phyloP scores from a whole-genome alignment of 108 stramenopile genomes.

The Fragilaria radians region DNA sequence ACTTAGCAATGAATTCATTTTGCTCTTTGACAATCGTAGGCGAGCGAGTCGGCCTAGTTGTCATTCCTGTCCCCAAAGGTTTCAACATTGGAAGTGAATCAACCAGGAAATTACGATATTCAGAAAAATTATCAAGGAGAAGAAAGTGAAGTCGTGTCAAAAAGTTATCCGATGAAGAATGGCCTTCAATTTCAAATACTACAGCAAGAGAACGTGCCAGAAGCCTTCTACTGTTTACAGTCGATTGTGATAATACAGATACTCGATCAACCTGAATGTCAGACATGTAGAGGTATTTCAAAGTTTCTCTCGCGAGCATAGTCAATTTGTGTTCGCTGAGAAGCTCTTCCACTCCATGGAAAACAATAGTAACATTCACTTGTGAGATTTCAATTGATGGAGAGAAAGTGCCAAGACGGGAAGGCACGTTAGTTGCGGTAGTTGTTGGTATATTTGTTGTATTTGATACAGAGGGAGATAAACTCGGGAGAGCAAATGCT shows the following conservation, averaged over 20 bases:
- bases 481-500: no score
- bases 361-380: background rate
- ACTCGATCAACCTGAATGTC: background rate
- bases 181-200: background rate
- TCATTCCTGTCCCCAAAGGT: background rate
- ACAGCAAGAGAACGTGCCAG: background rate
- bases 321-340: background rate
- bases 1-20: background rate
- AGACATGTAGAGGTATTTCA: background rate
- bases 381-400: no score
- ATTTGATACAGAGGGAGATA: no score
- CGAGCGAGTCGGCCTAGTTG: background rate
- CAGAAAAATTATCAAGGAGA: background rate
- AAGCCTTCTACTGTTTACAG: background rate
- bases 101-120: background rate
- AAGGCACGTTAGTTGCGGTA: no score
- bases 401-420: no score
- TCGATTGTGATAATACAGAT: background rate
- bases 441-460: no score
- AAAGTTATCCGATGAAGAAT: background rate
- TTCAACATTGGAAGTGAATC: slow-evolving; percentile 12
- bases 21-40: background rate
- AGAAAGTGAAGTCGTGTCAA: background rate
- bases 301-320: background rate
- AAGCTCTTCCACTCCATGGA: background rate